Evolutionary conservation across 441 rosid genomes (phyloP).

Genomic region (Macaranga tanarius): DNA sequence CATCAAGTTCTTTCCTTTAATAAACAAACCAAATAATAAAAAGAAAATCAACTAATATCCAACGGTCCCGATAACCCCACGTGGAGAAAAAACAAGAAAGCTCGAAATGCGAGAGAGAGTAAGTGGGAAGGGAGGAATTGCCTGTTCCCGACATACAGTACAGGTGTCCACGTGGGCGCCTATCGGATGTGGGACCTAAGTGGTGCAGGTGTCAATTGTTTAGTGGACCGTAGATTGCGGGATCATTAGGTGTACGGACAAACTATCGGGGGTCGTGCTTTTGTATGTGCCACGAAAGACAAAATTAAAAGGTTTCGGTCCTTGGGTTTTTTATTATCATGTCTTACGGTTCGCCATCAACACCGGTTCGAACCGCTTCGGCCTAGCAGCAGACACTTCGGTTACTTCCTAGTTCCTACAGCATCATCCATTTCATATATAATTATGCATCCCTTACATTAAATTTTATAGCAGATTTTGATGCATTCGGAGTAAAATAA

Average conservation of each 20-base stretch:
- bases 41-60: neutral
- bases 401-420: too few relatives aligned
- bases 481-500: too few relatives aligned
- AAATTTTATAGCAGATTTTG: too few relatives aligned
- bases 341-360: too few relatives aligned
- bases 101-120: constrained; percentile 4
- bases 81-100: neutral
- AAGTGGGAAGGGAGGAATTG: neutral
- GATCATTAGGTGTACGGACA: constrained; percentile 37
- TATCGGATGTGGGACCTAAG: constrained; percentile 15
- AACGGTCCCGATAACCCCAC: neutral
- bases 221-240: constrained; percentile 37
- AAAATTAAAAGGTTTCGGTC: neutral
- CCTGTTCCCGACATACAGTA: constrained; percentile 30
- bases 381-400: too few relatives aligned
- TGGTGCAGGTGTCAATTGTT: constrained; percentile 32
- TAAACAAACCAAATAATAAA: neutral
- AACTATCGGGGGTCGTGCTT: constrained; percentile 12
- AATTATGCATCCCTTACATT: too few relatives aligned
- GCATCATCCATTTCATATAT: too few relatives aligned
- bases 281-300: constrained; percentile 14
- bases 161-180: constrained; percentile 38
- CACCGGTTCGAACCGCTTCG: too few relatives aligned
- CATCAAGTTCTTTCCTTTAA: neutral
- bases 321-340: neutral